A percentile compares a stretch with the other conserved stretches of the same genome.
Evolutionary conservation across 108 stramenopile genomes (phyloP).

Genomic region (Skeletonema costatum): DNA sequence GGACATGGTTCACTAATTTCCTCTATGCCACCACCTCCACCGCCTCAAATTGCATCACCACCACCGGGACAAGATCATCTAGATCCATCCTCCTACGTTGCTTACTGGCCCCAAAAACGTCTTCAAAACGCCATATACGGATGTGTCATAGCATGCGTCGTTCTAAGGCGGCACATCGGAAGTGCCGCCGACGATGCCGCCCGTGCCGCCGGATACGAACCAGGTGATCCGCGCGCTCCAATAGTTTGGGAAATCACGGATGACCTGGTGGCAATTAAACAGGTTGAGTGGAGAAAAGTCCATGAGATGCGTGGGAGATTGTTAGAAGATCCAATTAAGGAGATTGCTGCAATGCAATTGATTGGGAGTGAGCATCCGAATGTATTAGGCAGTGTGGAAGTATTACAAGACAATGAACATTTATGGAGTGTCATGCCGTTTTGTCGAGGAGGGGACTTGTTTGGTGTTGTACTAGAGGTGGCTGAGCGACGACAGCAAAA

Average conservation of each 20-base stretch:
- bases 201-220: slow-evolving; percentile 76
- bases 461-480: slow-evolving; percentile 81
- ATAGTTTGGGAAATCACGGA: slow-evolving; percentile 87
- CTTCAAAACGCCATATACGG: slow-evolving; percentile 91
- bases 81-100: slow-evolving; percentile 46
- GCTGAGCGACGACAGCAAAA: slow-evolving; percentile 63
- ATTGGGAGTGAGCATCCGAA: slow-evolving; percentile 73
- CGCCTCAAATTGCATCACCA: slow-evolving; percentile 19
- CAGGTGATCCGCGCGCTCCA: slow-evolving; percentile 72
- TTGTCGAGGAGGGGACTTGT: slow-evolving; percentile 90
- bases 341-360: slow-evolving; percentile 89
- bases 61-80: background rate
- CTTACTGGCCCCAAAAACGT: slow-evolving; percentile 79
- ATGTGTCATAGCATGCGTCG: slow-evolving; percentile 75
- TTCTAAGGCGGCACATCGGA: slow-evolving; percentile 71
- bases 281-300: slow-evolving; percentile 85
- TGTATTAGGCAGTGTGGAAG: slow-evolving; percentile 77
- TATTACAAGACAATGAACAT: slow-evolving; percentile 84
- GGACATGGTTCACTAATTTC: slow-evolving; percentile 6
- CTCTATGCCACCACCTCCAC: slow-evolving; percentile 27
- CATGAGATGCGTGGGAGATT: slow-evolving; percentile 76
- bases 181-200: slow-evolving; percentile 83
- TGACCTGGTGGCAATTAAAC: slow-evolving; percentile 86
- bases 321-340: slow-evolving; percentile 91
- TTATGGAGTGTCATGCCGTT: slow-evolving; percentile 89